A percentile compares a stretch with the other conserved stretches of the same genome.
phyloP scores from a whole-genome alignment of 2,329 filamentous ascomycete species.

The Sporothrix globosa region DNA sequence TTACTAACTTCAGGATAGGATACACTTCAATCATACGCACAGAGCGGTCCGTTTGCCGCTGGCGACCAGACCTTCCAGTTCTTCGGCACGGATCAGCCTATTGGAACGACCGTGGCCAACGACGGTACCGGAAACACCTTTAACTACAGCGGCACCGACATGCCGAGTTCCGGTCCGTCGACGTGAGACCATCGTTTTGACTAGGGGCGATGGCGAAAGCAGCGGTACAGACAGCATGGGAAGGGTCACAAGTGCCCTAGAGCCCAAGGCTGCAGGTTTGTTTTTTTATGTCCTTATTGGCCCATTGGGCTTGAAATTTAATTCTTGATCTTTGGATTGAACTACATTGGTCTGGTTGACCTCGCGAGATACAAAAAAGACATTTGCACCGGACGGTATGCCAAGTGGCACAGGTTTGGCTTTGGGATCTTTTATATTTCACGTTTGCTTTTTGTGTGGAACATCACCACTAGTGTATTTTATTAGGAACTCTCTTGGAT shows the following conservation, averaged over 20 bases:
- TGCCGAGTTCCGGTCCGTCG: slow-evolving; percentile 21
- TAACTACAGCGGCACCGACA: slow-evolving; percentile 15
- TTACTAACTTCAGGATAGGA: slow-evolving; percentile 45
- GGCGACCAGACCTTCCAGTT: slow-evolving; percentile 56
- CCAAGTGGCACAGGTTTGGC: slow-evolving; percentile 23
- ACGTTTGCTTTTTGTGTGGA: background rate
- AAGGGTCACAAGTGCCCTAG: background rate
- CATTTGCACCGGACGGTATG: slow-evolving; percentile 19
- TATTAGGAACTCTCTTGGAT: slow-evolving; percentile 19
- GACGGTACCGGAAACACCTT: slow-evolving; percentile 12
- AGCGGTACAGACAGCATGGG: background rate
- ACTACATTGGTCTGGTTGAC: background rate
- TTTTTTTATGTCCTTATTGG: background rate
- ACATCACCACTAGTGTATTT: slow-evolving; percentile 12
- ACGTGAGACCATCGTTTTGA: background rate
- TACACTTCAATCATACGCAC: slow-evolving; percentile 61
- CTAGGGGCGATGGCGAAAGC: background rate
- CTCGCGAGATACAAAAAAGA: slow-evolving; percentile 1
- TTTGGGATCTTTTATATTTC: background rate
- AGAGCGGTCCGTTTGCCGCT: slow-evolving; percentile 57
- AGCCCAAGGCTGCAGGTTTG: background rate
- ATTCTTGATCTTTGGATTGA: background rate
- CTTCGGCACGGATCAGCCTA: slow-evolving; percentile 42
- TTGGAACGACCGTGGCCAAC: background rate
- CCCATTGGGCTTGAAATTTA: background rate